Conservation (phyloP, 108 stramenopile species). For the Epipyxis sp. region DNA sequence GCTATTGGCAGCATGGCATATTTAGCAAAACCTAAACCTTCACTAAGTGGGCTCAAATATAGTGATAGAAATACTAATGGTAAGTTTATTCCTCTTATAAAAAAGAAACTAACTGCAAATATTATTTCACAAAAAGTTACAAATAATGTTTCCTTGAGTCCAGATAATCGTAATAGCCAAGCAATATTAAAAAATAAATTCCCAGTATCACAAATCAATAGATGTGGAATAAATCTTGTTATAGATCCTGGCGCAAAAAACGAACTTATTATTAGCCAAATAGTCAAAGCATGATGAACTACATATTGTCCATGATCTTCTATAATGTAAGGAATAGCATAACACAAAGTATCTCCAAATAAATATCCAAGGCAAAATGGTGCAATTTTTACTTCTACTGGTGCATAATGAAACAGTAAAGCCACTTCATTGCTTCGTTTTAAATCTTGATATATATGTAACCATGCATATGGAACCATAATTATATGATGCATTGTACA, state of each 20-base stretch:
- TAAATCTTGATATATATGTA: conserved; percentile 1
- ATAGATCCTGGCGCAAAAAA: neutral
- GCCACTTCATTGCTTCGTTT: neutral
- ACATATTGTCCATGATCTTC: neutral
- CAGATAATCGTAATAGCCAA: neutral
- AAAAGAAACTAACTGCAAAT: neutral
- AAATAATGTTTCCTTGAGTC: neutral
- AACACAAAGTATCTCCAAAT: conserved; percentile 1
- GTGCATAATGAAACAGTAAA: neutral
- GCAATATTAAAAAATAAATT: conserved; percentile 7
- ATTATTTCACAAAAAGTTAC: neutral
- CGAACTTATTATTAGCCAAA: neutral
- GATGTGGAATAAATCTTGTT: neutral
- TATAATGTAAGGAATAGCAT: neutral
- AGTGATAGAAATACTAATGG: neutral
- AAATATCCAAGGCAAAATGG: neutral
- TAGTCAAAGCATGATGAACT: neutral
- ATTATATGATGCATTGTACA: neutral
- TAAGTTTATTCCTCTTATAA: neutral
- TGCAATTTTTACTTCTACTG: neutral
- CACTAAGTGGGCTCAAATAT: neutral
- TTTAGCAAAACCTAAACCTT: neutral
- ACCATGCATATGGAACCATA: neutral
- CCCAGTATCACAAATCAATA: neutral
- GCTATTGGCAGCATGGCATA: neutral